Percentiles rank a stretch among this genome's conserved stretches.
phyloP scores from a whole-genome alignment of 257 asterid genomes.

The Fraxinus pennsylvanica region DNA sequence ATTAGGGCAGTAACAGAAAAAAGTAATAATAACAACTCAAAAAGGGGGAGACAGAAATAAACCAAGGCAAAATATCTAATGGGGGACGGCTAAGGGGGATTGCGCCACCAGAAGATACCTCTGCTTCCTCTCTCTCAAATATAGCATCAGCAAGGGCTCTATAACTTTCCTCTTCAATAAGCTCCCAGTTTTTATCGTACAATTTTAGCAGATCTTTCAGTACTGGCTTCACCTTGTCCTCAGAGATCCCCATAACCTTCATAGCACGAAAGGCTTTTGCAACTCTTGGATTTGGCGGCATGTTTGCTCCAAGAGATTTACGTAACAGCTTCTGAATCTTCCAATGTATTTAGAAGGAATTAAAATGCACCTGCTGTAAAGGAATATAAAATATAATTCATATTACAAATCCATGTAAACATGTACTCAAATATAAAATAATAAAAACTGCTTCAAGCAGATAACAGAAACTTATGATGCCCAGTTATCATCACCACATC shows the following conservation, averaged over 20 bases:
- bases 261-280: constrained; percentile 69
- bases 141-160: constrained; percentile 87
- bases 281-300: constrained; percentile 50
- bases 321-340: constrained; percentile 25
- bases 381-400: neutral
- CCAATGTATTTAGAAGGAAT: constrained; percentile 13
- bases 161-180: constrained; percentile 77
- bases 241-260: constrained; percentile 65
- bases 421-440: constrained; percentile 3
- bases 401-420: neutral
- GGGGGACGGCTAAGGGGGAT: neutral
- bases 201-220: constrained; percentile 61
- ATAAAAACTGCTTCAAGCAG: constrained; percentile 19
- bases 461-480: constrained; percentile 11
- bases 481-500: constrained; percentile 14
- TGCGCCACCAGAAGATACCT: constrained; percentile 45
- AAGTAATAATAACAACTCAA: neutral
- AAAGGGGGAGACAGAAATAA: neutral
- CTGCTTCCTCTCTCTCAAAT: constrained; percentile 62
- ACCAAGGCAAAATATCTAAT: neutral
- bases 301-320: constrained; percentile 33
- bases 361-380: neutral
- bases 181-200: constrained; percentile 77
- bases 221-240: constrained; percentile 70
- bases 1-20: constrained; percentile 10